These are phyloP conservation scores for Scedosporium boydii DNA, from an alignment of 2,329 filamentous ascomycete species.

Conservation along the genomic window DNA sequence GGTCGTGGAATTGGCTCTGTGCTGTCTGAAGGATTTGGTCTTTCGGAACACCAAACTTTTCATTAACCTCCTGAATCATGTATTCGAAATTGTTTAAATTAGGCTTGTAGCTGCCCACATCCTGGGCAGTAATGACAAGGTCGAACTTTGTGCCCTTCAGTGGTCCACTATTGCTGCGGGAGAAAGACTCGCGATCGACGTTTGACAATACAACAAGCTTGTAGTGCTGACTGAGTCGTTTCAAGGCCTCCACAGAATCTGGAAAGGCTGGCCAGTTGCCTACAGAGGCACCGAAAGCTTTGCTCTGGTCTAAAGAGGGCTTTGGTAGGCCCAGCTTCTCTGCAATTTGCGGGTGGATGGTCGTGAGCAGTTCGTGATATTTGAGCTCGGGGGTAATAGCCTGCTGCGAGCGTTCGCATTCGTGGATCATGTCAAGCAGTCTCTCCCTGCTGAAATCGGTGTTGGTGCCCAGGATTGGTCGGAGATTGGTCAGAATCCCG, in stretches of 20 bases:
- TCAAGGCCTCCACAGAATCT: constrained; percentile 33
- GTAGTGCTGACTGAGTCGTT: constrained; percentile 37
- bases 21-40: constrained; percentile 54
- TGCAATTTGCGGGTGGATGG: constrained; percentile 36
- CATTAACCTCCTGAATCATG: constrained; percentile 44
- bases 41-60: constrained; percentile 46
- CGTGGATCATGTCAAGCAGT: constrained; percentile 31
- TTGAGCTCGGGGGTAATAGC: constrained; percentile 41
- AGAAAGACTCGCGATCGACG: constrained; percentile 44
- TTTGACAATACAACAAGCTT: constrained; percentile 43
- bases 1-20: constrained; percentile 62
- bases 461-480: constrained; percentile 32
- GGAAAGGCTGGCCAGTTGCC: constrained; percentile 48
- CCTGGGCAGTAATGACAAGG: constrained; percentile 57
- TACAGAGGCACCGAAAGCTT: constrained; percentile 41
- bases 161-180: constrained; percentile 30
- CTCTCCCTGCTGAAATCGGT: constrained; percentile 22
- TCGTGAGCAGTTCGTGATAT: constrained; percentile 51
- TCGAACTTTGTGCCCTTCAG: constrained; percentile 45
- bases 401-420: constrained; percentile 41
- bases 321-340: constrained; percentile 26
- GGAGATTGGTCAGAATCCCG: constrained; percentile 48
- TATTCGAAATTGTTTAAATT: constrained; percentile 55
- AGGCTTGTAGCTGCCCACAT: constrained; percentile 65
- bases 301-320: constrained; percentile 27